Evolutionary conservation across 2,329 filamentous ascomycete species (phyloP).

Genomic region (Metarhizium rileyi): DNA sequence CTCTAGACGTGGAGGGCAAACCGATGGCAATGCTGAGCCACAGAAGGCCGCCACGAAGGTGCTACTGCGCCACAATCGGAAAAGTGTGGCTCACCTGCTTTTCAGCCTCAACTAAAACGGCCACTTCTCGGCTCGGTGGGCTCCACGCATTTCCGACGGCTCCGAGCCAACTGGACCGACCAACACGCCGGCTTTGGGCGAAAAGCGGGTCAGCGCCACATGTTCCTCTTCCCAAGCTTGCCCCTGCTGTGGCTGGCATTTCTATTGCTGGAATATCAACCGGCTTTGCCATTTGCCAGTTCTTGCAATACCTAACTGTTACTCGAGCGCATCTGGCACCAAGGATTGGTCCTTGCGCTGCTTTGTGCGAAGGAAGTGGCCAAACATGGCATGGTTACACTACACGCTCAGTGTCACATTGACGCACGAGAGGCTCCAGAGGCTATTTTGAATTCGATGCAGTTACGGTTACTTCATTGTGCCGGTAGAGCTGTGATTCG

Average conservation of each 20-base stretch:
- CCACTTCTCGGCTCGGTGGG: conserved; percentile 11
- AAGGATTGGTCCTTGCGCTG: neutral
- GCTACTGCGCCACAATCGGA: conserved; percentile 5
- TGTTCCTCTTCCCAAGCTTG: neutral
- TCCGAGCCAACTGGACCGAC: conserved; percentile 19
- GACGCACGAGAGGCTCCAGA: neutral
- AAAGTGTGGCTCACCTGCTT: neutral
- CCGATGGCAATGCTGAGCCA: neutral
- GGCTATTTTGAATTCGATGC: conserved; percentile 2
- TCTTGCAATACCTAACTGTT: neutral
- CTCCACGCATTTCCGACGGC: conserved; percentile 18
- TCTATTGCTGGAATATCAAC: neutral
- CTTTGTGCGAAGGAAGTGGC: neutral
- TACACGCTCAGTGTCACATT: neutral
- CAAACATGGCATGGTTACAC: neutral
- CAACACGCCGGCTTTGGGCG: conserved; percentile 2
- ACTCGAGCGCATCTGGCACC: neutral
- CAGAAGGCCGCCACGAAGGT: neutral
- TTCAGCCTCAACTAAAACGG: conserved; percentile 3
- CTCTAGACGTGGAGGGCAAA: neutral
- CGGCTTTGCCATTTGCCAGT: conserved; percentile 1
- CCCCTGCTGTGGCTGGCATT: conserved; percentile 9
- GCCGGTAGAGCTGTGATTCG: conserved; percentile 1
- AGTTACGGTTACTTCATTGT: neutral
- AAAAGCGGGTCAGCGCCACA: conserved; percentile 11